A percentile compares a stretch with the other conserved stretches of the same genome.
These are phyloP conservation scores for Alnus glutinosa DNA, from an alignment of 306 rosid species.

Conservation along the genomic window DNA sequence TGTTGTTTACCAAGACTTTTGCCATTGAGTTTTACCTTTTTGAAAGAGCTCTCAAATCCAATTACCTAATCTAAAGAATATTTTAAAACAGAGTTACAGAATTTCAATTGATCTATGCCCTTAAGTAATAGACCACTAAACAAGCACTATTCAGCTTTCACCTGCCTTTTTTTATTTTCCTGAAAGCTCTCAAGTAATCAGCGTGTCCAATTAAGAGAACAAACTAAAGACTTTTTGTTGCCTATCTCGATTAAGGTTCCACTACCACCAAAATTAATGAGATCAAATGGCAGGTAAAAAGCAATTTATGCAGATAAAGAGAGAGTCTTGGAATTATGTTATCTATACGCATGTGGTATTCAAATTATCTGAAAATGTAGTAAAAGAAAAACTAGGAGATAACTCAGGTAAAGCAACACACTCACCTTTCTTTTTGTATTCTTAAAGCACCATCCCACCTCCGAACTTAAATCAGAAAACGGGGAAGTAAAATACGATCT, in stretches of 20 bases:
- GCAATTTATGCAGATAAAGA: background rate
- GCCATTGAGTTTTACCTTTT: conserved; percentile 3
- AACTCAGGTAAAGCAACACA: background rate
- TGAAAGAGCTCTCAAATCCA: conserved; percentile 3
- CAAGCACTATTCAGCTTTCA: conserved; percentile 1
- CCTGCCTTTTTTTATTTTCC: background rate
- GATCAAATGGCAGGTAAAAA: background rate
- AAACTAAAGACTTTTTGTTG: conserved; percentile 12
- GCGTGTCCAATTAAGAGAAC: conserved; percentile 1
- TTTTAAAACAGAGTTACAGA: background rate
- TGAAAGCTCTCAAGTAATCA: too few species aligned
- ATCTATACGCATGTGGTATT: conserved; percentile 4
- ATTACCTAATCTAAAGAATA: conserved; percentile 1
- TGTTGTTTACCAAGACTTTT: background rate
- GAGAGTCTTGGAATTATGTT: conserved; percentile 11
- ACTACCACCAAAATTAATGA: conserved; percentile 2
- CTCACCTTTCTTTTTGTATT: conserved; percentile 25
- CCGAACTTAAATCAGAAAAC: conserved; percentile 21
- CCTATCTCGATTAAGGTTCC: background rate
- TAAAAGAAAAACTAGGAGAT: background rate
- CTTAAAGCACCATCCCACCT: conserved; percentile 28
- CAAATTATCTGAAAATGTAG: background rate
- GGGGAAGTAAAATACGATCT: conserved; percentile 24
- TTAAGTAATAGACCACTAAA: background rate
- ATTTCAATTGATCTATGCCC: background rate